Base-by-base conservation (phyloP, 805 yeast species). In the Schwanniomyces polymorphus region DNA sequence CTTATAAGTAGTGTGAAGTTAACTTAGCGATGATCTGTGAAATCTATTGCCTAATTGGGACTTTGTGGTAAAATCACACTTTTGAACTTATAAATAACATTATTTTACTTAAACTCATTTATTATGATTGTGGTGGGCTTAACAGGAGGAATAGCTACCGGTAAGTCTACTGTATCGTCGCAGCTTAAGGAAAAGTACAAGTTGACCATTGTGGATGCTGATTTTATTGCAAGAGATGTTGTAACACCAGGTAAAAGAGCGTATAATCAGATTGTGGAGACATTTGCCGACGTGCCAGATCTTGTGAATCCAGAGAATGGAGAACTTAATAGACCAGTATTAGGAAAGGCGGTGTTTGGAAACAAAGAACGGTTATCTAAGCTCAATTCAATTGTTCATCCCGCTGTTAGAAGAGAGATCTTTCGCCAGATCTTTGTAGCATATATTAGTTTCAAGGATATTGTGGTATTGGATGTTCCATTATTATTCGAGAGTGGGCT, bases 131-230 rank as follows among this genome's bases (percentile, higher is more conserved):
- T 94, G 27, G 79, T 94, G 5, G 99, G 99, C 1, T 78, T 94
- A n/a, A 94, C 99, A 0, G 99, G 99, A 1, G 97, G 97, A 1
- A 94, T 94, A 42, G 97, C 97, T 5, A 79, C 94, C n/a, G 99
- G 99, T 2, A 94, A 94, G 60, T 86, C 96, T 16, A 92, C 98
- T 0, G 97, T 88, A 0, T 88, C 97, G 0, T 60, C 68, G 14
- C 64, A 79, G 29, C 67, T 94, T 9, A 51, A 64, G 4, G 78
- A 80, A 8, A 67, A 80, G 9, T 76, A 84, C 58, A 60, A 72
- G 1, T 49, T 87, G 5, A 76, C 86, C 0, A 66, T 94, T 1
- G 76, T 94, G 1, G 99, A 94, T 69, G 98, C 99, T 1, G 99
- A 94, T 64, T 64, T 80, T 42, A 85, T 95, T 38, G 98, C 99